phyloP scores from a whole-genome alignment of 192 early-diverging fungal genomes.

The Mycoemilia scoparia region DNA sequence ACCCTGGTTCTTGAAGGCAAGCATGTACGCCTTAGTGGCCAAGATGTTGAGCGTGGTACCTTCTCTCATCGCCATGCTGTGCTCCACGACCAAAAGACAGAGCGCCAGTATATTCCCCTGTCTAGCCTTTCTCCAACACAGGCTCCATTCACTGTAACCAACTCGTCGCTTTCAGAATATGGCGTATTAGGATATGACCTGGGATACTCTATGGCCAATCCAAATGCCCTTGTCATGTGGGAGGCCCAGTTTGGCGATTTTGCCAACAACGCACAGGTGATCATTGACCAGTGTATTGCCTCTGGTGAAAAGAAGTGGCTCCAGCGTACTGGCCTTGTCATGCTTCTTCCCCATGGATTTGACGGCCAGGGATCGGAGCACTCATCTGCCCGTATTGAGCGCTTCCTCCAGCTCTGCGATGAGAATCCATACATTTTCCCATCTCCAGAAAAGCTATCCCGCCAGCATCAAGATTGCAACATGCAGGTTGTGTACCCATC shows the following conservation, averaged over 20 bases:
- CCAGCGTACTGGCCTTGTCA: constrained; percentile 83
- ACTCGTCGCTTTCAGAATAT: constrained; percentile 92
- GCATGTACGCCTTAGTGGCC: constrained; percentile 83
- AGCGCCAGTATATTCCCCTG: constrained; percentile 63
- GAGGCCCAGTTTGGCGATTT: constrained; percentile 99
- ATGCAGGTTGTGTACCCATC: constrained; percentile 93
- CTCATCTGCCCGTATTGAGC: constrained; percentile 86
- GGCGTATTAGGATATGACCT: constrained; percentile 92
- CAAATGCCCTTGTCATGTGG: constrained; percentile 87
- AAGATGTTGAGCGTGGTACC: constrained; percentile 97
- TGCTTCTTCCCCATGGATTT: constrained; percentile 92
- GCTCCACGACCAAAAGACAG: constrained; percentile 85
- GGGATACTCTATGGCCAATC: constrained; percentile 88
- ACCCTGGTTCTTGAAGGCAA: constrained; percentile 77
- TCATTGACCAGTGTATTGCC: constrained; percentile 94
- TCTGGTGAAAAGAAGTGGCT: constrained; percentile 97
- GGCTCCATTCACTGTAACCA: constrained; percentile 73
- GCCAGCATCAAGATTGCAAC: constrained; percentile 97
- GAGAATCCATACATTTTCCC: constrained; percentile 81
- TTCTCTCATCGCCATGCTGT: constrained; percentile 98
- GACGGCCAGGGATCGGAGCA: constrained; percentile 98
- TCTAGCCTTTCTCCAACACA: constrained; percentile 78
- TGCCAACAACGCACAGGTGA: constrained; percentile 90
- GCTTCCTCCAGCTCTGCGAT: constrained; percentile 88
- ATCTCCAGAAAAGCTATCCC: constrained; percentile 52